These are phyloP conservation scores for Scheffersomyces stipitis DNA, from an alignment of 805 yeast genomes.

Conservation along the genomic window DNA sequence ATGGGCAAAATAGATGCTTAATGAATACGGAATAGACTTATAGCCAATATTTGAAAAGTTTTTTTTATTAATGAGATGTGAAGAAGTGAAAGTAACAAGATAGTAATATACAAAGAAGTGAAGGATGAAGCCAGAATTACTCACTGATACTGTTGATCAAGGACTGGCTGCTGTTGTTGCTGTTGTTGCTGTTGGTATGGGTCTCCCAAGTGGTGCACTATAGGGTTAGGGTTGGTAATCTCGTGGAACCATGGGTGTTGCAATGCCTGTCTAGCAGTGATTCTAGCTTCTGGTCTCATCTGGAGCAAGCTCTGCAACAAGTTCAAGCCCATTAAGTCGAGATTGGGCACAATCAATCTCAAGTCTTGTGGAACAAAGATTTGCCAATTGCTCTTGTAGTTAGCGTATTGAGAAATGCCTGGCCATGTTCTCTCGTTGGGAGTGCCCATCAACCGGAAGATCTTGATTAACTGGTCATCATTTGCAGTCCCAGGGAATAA, in stretches of 20 bases:
- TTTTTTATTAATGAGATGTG: no score
- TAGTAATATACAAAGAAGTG: no score
- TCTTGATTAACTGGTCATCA: constrained; percentile 90
- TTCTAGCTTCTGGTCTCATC: constrained; percentile 61
- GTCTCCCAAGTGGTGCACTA: constrained; percentile 31
- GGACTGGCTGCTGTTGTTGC: constrained; percentile 15
- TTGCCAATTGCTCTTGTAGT: constrained; percentile 81
- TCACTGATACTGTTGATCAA: constrained; percentile 12
- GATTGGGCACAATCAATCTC: constrained; percentile 61
- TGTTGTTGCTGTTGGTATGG: constrained; percentile 32
- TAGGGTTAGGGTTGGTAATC: constrained; percentile 45
- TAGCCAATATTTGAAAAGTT: no score
- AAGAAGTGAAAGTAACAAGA: no score
- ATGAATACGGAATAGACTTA: no score
- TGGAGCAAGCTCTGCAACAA: constrained; percentile 58
- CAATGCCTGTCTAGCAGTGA: constrained; percentile 59
- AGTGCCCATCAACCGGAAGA: constrained; percentile 92
- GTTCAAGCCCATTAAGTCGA: constrained; percentile 69
- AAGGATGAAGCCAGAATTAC: no score
- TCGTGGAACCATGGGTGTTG: constrained; percentile 84
- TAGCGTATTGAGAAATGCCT: constrained; percentile 86
- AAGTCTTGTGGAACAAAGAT: constrained; percentile 88
- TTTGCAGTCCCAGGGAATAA: constrained; percentile 94
- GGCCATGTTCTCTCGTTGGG: constrained; percentile 98
- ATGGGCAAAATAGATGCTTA: no score